phyloP scores from a whole-genome alignment of 129 eudicot genomes.

The Artemisia argyi region DNA sequence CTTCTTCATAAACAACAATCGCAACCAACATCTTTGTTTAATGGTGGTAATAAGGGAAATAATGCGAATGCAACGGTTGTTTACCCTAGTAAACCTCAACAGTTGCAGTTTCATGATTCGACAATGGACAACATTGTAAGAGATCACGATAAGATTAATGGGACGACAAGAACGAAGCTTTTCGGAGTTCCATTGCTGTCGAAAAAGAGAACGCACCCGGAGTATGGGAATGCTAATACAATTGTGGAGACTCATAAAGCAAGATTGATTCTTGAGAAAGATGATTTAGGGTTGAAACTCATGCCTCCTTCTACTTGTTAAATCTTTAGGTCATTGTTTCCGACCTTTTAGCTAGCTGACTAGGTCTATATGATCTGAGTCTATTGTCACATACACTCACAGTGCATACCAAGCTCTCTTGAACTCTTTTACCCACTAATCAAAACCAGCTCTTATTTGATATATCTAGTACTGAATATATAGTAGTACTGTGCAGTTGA shows the following conservation, averaged over 20 bases:
- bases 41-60: constrained; percentile 3
- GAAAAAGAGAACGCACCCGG: constrained; percentile 77
- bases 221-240: constrained; percentile 24
- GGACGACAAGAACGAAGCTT: constrained; percentile 45
- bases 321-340: neutral
- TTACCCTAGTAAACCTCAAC: constrained; percentile 22
- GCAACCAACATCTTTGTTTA: constrained; percentile 1
- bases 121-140: constrained; percentile 24
- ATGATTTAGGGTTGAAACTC: constrained; percentile 89
- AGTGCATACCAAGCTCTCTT: too few relatives aligned
- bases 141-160: constrained; percentile 23
- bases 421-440: constrained; percentile 15
- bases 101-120: constrained; percentile 21
- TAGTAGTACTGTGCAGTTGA: too few relatives aligned
- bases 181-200: constrained; percentile 81
- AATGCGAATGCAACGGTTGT: constrained; percentile 19
- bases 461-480: too few relatives aligned
- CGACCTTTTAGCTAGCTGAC: too few relatives aligned
- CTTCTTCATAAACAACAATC: constrained; percentile 14
- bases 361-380: too few relatives aligned
- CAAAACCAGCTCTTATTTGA: constrained; percentile 6
- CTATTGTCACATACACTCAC: too few relatives aligned
- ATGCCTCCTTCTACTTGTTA: constrained; percentile 88
- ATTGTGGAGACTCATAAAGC: constrained; percentile 59
- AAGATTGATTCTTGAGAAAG: constrained; percentile 65